A percentile compares a stretch with the other conserved stretches of the same genome.
phyloP scores from a whole-genome alignment of 805 yeast genomes.

The Metschnikowia cerradonensis region DNA sequence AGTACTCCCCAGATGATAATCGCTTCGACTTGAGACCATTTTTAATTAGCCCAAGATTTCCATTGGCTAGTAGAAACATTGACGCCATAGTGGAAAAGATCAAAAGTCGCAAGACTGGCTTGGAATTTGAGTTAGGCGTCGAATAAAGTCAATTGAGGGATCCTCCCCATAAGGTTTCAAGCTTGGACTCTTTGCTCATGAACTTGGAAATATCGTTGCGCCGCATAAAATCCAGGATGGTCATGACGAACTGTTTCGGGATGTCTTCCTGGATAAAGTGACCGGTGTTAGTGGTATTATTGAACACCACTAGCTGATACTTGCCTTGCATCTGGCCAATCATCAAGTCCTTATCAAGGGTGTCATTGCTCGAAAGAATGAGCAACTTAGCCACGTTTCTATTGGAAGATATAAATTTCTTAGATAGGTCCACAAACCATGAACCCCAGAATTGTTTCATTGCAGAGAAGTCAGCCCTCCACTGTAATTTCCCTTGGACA shows the following conservation, averaged over 20 bases:
- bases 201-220: constrained; percentile 38
- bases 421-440: constrained; percentile 78
- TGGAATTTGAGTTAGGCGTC: neutral
- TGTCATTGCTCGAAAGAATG: constrained; percentile 84
- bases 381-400: constrained; percentile 54
- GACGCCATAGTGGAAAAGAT: constrained; percentile 66
- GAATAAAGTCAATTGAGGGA: constrained; percentile 6
- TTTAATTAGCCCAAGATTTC: constrained; percentile 81
- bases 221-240: constrained; percentile 47
- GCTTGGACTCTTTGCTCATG: constrained; percentile 28
- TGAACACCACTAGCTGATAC: constrained; percentile 80
- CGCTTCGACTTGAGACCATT: constrained; percentile 96
- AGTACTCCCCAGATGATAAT: constrained; percentile 96
- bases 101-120: constrained; percentile 38
- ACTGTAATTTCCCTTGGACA: constrained; percentile 26
- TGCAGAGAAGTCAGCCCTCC: constrained; percentile 61
- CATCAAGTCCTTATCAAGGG: constrained; percentile 77
- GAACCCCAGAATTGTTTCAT: constrained; percentile 72
- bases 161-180: constrained; percentile 40
- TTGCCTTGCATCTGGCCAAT: constrained; percentile 98
- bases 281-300: constrained; percentile 54
- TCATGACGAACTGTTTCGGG: constrained; percentile 62
- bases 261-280: constrained; percentile 95
- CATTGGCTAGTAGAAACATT: constrained; percentile 86
- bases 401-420: constrained; percentile 30